Conservation (phyloP, 164 flowering plant genomes). For the Buxus sempervirens region DNA sequence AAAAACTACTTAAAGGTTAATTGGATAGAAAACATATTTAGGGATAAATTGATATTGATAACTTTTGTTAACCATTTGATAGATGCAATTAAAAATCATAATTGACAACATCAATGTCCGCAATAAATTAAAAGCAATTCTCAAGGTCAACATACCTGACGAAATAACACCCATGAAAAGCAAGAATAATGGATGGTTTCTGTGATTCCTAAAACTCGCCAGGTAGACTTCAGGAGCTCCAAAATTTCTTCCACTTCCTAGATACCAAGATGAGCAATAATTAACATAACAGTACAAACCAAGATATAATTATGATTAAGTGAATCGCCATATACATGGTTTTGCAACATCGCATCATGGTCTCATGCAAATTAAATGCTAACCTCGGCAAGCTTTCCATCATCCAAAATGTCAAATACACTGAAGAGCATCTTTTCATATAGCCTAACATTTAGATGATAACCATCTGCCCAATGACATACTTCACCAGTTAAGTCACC, state of each 20-base stretch:
- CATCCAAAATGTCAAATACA: conserved; percentile 93
- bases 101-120: background rate
- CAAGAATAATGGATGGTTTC: conserved; percentile 94
- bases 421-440: conserved; percentile 89
- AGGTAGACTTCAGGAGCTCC: conserved; percentile 93
- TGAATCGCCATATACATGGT: background rate
- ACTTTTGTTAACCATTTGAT: no score
- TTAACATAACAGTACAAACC: background rate
- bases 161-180: conserved; percentile 95
- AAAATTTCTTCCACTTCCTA: conserved; percentile 96
- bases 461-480: conserved; percentile 99
- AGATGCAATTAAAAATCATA: background rate
- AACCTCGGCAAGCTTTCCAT: conserved; percentile 96
- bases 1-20: no score
- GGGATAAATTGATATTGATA: no score
- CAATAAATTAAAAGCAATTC: background rate
- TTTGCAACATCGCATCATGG: background rate
- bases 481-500: conserved; percentile 99
- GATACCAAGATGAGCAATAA: conserved; percentile 8
- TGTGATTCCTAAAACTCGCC: conserved; percentile 93
- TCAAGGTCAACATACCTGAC: conserved; percentile 59
- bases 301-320: background rate
- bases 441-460: conserved; percentile 82
- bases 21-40: no score
- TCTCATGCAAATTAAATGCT: conserved; percentile 12